These are phyloP conservation scores for Buddleja alternifolia DNA, from an alignment of 257 asterid species.

Conservation along the genomic window DNA sequence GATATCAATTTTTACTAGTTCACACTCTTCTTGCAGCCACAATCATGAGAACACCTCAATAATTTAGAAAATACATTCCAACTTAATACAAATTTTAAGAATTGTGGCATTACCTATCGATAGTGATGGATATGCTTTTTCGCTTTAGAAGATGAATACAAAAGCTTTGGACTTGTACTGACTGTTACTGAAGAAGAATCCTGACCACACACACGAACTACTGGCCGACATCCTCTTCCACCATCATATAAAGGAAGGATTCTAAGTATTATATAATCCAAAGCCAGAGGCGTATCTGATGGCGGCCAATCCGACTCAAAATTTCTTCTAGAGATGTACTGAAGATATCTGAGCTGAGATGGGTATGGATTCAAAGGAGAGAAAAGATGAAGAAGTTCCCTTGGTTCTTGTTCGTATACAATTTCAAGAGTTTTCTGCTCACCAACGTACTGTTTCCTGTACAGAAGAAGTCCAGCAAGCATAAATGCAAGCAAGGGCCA, in stretches of 20 bases:
- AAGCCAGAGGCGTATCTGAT: constrained; percentile 77
- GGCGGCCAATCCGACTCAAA: constrained; percentile 92
- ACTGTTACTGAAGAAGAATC: constrained; percentile 74
- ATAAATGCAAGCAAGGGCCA: constrained; percentile 98
- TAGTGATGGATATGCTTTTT: constrained; percentile 63
- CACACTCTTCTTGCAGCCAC: constrained; percentile 84
- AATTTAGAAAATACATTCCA: constrained; percentile 14
- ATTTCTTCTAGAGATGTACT: constrained; percentile 82
- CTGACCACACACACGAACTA: constrained; percentile 89
- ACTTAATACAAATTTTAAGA: constrained; percentile 29
- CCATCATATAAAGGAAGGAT: constrained; percentile 70
- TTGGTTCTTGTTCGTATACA: constrained; percentile 98
- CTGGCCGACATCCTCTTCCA: constrained; percentile 89
- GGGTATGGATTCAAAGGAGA: constrained; percentile 97
- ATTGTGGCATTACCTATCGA: constrained; percentile 62
- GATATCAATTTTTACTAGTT: constrained; percentile 76
- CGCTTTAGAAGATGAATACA: constrained; percentile 69
- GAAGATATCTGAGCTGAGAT: constrained; percentile 98
- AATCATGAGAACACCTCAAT: constrained; percentile 36
- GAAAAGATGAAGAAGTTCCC: constrained; percentile 93
- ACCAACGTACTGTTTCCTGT: constrained; percentile 89
- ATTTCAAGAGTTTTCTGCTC: constrained; percentile 97
- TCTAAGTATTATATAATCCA: constrained; percentile 82
- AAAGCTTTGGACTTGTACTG: constrained; percentile 82
- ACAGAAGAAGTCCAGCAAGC: constrained; percentile 98